Base-by-base conservation (phyloP, 2,329 filamentous ascomycete genomes). In the Colletotrichum acutatum region DNA sequence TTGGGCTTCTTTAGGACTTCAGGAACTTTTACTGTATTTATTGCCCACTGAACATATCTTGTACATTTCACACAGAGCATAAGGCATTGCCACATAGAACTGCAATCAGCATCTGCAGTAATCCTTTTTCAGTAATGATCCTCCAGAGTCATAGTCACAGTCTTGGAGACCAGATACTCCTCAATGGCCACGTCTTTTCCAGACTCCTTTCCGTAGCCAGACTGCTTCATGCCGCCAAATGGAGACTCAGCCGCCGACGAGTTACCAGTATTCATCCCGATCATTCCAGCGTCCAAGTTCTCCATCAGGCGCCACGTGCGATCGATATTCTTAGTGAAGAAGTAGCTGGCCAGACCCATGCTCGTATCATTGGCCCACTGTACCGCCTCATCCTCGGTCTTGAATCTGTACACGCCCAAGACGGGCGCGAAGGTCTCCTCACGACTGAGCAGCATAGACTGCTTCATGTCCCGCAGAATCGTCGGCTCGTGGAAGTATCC, bases 391-490 rank as follows among this genome's bases (percentile, higher is more conserved):
- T 92, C 90, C 79, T 95, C 93, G 0, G 88, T 91, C 19, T 91
- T 86, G 79, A 95, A 95, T 42, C 88, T 86, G 84, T 94, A 93
- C 1, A 95, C 80, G 0, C 90, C 92, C 0, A 92, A 92, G 0
- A 95, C 89, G 1, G 93, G 93, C 0, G 93, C 93, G 76, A 95
- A 95, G 0, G 92, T 95, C 82, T 95, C 93, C 78, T 95, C 93
- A 0, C 84, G 84, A 11, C 89, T 88, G 46, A 95, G 83, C 37
- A 86, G 82, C 93, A 95, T 95, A 30, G 91, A 86, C 58, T 85
- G 84, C 24, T 83, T 93, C 87, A 93, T 93, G 65, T 90, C 90
- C 26, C 90, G 88, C 67, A 95, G 86, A 28, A 95, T 89, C 0
- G 93, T 95, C 0, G 91, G 91, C 75, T 92, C 87, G 82, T 90